Evolutionary conservation across 768 basidiomycete genomes (phyloP).

Genomic region (Kwoniella mangroviensis): DNA sequence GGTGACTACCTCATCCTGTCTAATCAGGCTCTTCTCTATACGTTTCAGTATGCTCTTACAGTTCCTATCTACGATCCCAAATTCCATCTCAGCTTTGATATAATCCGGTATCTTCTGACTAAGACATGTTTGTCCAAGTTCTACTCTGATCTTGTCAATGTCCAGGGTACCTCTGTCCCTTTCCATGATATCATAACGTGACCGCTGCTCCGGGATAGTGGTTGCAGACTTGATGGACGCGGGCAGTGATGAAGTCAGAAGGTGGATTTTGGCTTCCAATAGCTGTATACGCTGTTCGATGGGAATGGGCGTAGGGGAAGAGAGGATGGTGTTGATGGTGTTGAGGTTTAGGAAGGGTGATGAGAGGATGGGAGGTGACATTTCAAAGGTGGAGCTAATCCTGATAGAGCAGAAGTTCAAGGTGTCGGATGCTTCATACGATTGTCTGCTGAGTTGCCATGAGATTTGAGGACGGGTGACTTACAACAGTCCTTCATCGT

Average conservation of each 20-base stretch:
- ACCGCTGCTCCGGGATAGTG: not conserved
- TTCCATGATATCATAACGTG: not conserved
- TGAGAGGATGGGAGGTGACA: slow-evolving; percentile 23
- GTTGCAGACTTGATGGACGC: not conserved
- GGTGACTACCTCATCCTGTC: not conserved
- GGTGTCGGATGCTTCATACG: too few species aligned
- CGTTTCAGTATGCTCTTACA: slow-evolving; percentile 18
- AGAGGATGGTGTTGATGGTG: slow-evolving; percentile 31
- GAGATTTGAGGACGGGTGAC: too few species aligned
- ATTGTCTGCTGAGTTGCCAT: too few species aligned
- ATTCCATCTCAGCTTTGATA: slow-evolving; percentile 23
- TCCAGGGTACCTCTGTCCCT: slow-evolving; percentile 3
- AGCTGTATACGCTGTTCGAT: slow-evolving; percentile 31
- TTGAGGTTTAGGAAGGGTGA: slow-evolving; percentile 38
- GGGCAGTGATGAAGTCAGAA: slow-evolving; percentile 28
- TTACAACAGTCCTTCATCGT: not conserved
- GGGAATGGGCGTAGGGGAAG: not conserved
- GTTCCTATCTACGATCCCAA: slow-evolving; percentile 23
- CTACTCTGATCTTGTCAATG: slow-evolving; percentile 23
- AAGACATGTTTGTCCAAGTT: slow-evolving; percentile 22
- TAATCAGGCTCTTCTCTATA: not conserved
- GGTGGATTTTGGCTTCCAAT: slow-evolving; percentile 40
- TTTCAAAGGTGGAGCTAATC: not conserved
- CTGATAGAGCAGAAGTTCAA: too few species aligned
- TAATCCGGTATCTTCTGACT: slow-evolving; percentile 17